A percentile compares a stretch with the other conserved stretches of the same genome.
Conservation (phyloP, 495 filamentous ascomycete genomes). For the Talaromyces nanjingensis region DNA sequence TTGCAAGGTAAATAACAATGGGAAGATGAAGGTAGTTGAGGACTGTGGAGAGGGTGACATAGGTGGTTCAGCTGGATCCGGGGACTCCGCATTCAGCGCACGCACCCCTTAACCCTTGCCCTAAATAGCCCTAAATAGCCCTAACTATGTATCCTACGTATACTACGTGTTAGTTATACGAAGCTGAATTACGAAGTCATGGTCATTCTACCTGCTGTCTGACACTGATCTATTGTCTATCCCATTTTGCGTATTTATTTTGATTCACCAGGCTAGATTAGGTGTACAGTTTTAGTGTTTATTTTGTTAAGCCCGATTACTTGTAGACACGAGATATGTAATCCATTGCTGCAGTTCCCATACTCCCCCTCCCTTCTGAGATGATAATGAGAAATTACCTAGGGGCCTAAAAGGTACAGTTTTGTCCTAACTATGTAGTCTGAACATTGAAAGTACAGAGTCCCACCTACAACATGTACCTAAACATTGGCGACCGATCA, state of each 20-base stretch:
- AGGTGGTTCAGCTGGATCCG: neutral
- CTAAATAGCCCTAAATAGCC: no score
- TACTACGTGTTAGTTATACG: no score
- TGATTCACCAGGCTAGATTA: neutral
- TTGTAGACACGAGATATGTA: no score
- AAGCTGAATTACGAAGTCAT: neutral
- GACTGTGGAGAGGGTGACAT: neutral
- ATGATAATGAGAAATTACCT: no score
- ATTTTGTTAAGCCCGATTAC: neutral
- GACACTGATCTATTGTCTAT: neutral
- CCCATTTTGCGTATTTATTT: neutral
- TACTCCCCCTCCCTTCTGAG: no score
- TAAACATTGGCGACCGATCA: slow-evolving; percentile 57
- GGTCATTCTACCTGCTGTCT: neutral
- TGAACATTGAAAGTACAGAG: neutral
- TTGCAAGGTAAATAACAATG: neutral
- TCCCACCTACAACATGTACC: slow-evolving; percentile 41
- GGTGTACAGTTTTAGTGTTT: neutral
- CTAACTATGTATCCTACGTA: no score
- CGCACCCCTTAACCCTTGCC: neutral
- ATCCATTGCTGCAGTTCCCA: no score
- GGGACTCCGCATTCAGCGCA: neutral
- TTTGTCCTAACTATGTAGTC: neutral
- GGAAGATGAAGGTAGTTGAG: neutral
- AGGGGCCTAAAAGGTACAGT: neutral